These are phyloP conservation scores for Torulaspora indica DNA, from an alignment of 805 yeast species.

Conservation along the genomic window DNA sequence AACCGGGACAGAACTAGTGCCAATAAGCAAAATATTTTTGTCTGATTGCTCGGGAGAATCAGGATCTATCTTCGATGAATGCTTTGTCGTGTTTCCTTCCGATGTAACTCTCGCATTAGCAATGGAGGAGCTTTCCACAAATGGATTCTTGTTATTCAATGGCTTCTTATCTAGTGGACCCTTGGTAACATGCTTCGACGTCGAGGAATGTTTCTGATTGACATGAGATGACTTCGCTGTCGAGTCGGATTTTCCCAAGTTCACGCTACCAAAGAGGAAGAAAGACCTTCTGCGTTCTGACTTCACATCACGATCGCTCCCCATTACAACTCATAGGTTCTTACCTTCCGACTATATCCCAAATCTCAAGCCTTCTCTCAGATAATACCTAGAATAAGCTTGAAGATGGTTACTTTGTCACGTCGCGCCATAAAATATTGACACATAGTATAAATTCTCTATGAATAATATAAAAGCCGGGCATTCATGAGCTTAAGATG, in stretches of 20 bases:
- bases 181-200: background rate
- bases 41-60: background rate
- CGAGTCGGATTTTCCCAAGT: constrained; percentile 15
- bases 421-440: background rate
- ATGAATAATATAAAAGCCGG: background rate
- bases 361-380: too few relatives aligned
- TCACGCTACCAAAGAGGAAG: constrained; percentile 19
- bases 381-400: too few relatives aligned
- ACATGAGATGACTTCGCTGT: constrained; percentile 3
- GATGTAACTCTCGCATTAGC: background rate
- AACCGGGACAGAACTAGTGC: background rate
- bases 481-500: background rate
- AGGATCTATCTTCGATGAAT: background rate
- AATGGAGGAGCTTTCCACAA: background rate
- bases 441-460: background rate
- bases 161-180: constrained; percentile 10
- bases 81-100: background rate
- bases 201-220: background rate
- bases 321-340: constrained; percentile 14
- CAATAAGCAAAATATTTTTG: constrained; percentile 6
- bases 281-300: constrained; percentile 21
- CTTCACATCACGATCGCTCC: constrained; percentile 13
- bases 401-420: background rate
- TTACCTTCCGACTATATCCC: background rate
- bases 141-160: constrained; percentile 10